A percentile compares a stretch with the other conserved stretches of the same genome.
These are phyloP conservation scores for Sonneratia caseolaris DNA, from an alignment of 345 rosid genomes.

Conservation along the genomic window DNA sequence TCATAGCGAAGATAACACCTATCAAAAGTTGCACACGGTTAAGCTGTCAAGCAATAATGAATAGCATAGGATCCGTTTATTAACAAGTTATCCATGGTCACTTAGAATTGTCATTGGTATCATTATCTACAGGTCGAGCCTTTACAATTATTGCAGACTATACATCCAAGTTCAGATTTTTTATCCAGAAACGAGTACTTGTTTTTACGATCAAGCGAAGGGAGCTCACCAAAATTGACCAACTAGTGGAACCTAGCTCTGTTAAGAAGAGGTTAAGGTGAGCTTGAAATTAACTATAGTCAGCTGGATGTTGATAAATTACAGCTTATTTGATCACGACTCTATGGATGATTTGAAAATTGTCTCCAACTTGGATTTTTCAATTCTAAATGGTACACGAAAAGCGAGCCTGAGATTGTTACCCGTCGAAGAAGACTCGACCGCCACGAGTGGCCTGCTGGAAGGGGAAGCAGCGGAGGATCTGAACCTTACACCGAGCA, in stretches of 20 bases:
- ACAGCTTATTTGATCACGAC: too few relatives aligned
- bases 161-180: background rate
- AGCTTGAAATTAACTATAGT: too few relatives aligned
- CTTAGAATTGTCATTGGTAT: too few relatives aligned
- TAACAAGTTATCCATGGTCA: too few relatives aligned
- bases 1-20: slow-evolving; percentile 41
- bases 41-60: background rate
- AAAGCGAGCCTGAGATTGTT: slow-evolving; percentile 13
- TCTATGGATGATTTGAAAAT: too few relatives aligned
- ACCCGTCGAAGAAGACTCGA: slow-evolving; percentile 58
- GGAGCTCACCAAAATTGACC: too few relatives aligned
- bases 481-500: slow-evolving; percentile 67
- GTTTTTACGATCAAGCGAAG: background rate
- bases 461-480: slow-evolving; percentile 60
- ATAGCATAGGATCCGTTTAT: background rate
- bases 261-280: too few relatives aligned
- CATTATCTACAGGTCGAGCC: background rate
- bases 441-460: slow-evolving; percentile 71
- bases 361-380: background rate
- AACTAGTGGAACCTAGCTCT: too few relatives aligned
- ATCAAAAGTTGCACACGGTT: background rate
- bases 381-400: background rate
- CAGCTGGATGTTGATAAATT: too few relatives aligned
- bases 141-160: background rate
- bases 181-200: background rate